Conservation (phyloP, 345 rosid species). For the Lepidium africanum region DNA sequence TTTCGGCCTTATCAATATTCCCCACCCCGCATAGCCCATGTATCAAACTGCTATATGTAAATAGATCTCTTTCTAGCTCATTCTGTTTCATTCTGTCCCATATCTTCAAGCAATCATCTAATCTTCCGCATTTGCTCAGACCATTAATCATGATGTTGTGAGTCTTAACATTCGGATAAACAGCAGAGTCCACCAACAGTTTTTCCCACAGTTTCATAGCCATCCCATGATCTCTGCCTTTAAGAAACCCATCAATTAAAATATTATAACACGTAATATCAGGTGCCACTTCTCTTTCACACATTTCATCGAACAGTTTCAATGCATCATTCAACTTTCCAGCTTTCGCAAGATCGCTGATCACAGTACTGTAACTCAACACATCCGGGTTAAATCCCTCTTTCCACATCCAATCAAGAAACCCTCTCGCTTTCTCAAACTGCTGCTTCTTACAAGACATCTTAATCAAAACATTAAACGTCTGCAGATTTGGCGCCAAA, state of each 20-base stretch:
- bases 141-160: conserved; percentile 85
- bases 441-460: conserved; percentile 58
- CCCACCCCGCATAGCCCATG: conserved; percentile 59
- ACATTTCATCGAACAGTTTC: conserved; percentile 83
- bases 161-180: conserved; percentile 68
- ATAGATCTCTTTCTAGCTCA: conserved; percentile 53
- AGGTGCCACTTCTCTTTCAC: conserved; percentile 37
- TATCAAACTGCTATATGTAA: conserved; percentile 63
- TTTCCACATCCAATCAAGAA: conserved; percentile 59
- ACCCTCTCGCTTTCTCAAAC: conserved; percentile 42
- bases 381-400: conserved; percentile 48
- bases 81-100: conserved; percentile 79
- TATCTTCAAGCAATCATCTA: conserved; percentile 56
- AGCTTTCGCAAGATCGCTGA: conserved; percentile 41
- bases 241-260: conserved; percentile 66
- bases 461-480: conserved; percentile 72
- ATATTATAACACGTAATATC: conserved; percentile 72
- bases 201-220: conserved; percentile 64
- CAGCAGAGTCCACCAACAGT: conserved; percentile 37
- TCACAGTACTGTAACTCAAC: conserved; percentile 54
- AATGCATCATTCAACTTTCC: conserved; percentile 50
- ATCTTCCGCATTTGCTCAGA: conserved; percentile 60
- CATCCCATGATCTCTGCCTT: conserved; percentile 35
- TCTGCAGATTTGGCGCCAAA: conserved; percentile 56
- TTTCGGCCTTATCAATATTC: conserved; percentile 58